Evolutionary conservation across 139 green algal genomes (phyloP), one percentile per base, ranked within the genome.

Genomic region (Parachlorella kessleri): DNA sequence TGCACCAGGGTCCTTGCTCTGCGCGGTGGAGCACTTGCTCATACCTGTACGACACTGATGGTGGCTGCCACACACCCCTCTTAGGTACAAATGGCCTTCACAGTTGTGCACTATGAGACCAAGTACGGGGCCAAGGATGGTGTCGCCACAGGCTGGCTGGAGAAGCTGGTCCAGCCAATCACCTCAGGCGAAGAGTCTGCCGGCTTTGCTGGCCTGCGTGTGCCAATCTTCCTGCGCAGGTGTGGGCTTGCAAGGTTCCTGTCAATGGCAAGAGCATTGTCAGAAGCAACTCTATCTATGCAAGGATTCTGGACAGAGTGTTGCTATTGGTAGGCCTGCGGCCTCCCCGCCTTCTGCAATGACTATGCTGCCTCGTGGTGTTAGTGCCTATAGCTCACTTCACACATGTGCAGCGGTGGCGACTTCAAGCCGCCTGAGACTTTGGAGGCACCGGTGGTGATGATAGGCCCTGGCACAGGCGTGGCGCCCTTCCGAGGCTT

Each of bases 401-500:
- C n/a, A n/a, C n/a, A n/a, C n/a, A n/a, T n/a, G 48, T 59, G 48
- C 66, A 41, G 66, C 26, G 75, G 53, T 0, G 94, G 94, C 9
- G 76, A 87, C 2, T 37, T 98, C 71, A 64, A 73, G 18, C 83
- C 93, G 69, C 92, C 93, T 21, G 21, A 33, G 18, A 54, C 48
- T 0, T 69, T 67, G 1, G 69, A 39, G 3, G 53, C 76, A 2
- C 93, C 92, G 1, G 76, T 98, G 69, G 77, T 98, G 26, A 73
- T 97, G 70, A 76, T 98, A 0, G 93, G 93, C 1, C 90, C 93
- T 2, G 93, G 93, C 73, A 97, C 93, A 6, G 93, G 94, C 0
- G 89, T 98, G 3, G 93, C 94, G 5, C 94, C 94, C 10, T 96
- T 98, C 78, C 85, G 94, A 6, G 83, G 89, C 5, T 94, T 97